Percentiles rank a stretch among this genome's conserved stretches.
Conservation (phyloP, 257 asterid species). For the Euphrasia confusa region DNA sequence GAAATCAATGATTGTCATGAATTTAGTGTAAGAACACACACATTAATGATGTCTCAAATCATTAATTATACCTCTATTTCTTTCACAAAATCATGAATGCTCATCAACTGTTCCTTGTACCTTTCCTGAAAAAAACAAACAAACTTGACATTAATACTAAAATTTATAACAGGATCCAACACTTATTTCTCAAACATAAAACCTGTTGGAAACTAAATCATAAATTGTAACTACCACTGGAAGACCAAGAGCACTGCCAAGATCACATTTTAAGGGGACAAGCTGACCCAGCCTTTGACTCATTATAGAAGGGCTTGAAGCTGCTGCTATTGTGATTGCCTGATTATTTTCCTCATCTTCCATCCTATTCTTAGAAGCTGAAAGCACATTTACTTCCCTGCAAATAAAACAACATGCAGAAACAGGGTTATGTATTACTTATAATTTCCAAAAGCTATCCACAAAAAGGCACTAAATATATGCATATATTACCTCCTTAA, state of each 20-base stretch:
- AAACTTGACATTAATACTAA: constrained; percentile 11
- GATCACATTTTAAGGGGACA: constrained; percentile 41
- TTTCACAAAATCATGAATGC: constrained; percentile 51
- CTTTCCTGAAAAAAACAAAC: constrained; percentile 42
- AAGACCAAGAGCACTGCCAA: constrained; percentile 29
- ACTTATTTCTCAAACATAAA: background rate
- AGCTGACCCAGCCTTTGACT: constrained; percentile 38
- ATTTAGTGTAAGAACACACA: background rate
- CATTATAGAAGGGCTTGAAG: constrained; percentile 29
- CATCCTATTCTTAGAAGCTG: constrained; percentile 27
- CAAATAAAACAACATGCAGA: constrained; percentile 19
- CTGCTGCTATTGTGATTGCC: constrained; percentile 27
- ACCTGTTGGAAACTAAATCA: background rate
- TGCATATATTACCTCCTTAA: constrained; percentile 44
- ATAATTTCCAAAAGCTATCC: background rate
- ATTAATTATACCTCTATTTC: constrained; percentile 63
- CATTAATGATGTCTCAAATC: constrained; percentile 16
- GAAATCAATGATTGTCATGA: background rate
- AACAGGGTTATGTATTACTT: constrained; percentile 5
- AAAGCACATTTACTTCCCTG: constrained; percentile 57
- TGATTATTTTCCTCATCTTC: constrained; percentile 39
- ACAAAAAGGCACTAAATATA: background rate
- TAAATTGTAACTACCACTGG: constrained; percentile 34
- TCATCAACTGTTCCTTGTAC: constrained; percentile 58
- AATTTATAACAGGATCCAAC: constrained; percentile 15